phyloP scores from a whole-genome alignment of 805 yeast genomes.

The Ogataea salicorniae region DNA sequence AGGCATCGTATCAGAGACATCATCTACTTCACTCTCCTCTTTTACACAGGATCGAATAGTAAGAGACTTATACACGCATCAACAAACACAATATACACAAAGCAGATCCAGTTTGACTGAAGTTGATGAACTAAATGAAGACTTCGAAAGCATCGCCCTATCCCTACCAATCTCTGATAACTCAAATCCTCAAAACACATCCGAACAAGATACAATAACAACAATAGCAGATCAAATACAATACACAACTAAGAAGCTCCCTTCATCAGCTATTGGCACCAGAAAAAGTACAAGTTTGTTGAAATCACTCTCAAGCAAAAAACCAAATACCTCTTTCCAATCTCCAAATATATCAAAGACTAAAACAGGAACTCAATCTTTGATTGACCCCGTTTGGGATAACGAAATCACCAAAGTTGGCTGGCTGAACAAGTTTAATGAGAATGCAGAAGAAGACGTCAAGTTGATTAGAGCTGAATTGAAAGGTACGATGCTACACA shows the following conservation, averaged over 20 bases:
- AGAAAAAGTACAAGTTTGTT: constrained; percentile 10
- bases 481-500: constrained; percentile 57
- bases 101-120: constrained; percentile 5
- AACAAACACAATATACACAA: not conserved
- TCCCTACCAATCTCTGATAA: not conserved
- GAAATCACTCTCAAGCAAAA: constrained; percentile 15
- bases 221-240: constrained; percentile 3
- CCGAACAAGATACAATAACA: not conserved
- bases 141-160: not conserved
- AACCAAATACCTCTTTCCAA: constrained; percentile 13
- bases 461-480: constrained; percentile 60
- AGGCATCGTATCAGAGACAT: constrained; percentile 8
- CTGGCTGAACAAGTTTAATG: constrained; percentile 52
- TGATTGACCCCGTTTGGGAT: constrained; percentile 32
- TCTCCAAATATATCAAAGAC: not conserved
- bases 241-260: not conserved
- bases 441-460: constrained; percentile 30
- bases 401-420: constrained; percentile 41
- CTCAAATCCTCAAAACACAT: not conserved
- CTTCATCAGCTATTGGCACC: not conserved
- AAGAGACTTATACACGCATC: not conserved
- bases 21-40: constrained; percentile 4
- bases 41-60: not conserved
- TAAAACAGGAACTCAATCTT: constrained; percentile 4
- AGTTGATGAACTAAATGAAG: constrained; percentile 6